Evolutionary conservation across 1,284 basidiomycete genomes (phyloP).

Genomic region (Cryptococcus floricola): DNA sequence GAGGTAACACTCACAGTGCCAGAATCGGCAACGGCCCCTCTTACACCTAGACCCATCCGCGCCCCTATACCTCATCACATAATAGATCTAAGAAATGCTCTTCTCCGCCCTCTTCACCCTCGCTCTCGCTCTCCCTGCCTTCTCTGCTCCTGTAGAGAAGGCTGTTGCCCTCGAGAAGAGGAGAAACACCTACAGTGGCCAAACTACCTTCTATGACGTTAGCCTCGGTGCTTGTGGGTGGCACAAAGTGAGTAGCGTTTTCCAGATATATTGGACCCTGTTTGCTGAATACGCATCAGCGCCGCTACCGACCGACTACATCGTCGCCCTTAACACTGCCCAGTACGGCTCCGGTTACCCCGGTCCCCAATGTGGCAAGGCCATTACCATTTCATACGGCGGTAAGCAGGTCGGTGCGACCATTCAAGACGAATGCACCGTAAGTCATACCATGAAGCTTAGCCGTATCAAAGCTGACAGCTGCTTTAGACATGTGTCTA

Average conservation of each 20-base stretch:
- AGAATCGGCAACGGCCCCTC: too few relatives aligned
- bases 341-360: slow-evolving; percentile 52
- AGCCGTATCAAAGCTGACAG: too few relatives aligned
- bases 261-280: slow-evolving; percentile 15
- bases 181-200: slow-evolving; percentile 16
- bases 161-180: neutral
- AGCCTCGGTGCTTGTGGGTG: slow-evolving; percentile 43
- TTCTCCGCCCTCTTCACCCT: neutral
- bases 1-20: too few relatives aligned
- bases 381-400: slow-evolving; percentile 60
- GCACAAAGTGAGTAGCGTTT: slow-evolving; percentile 9
- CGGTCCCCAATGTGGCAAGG: slow-evolving; percentile 60
- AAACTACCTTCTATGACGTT: slow-evolving; percentile 43
- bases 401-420: slow-evolving; percentile 63
- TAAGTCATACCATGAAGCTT: too few relatives aligned
- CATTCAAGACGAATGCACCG: slow-evolving; percentile 60
- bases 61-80: neutral
- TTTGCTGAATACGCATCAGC: slow-evolving; percentile 38
- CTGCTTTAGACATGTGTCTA: slow-evolving; percentile 32
- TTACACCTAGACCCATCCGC: too few relatives aligned
- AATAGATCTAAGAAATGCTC: neutral
- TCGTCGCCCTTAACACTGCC: slow-evolving; percentile 46
- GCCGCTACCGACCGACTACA: slow-evolving; percentile 31
- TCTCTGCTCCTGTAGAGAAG: neutral
- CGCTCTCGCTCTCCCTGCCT: neutral